Percentiles rank a stretch among this genome's conserved stretches.
phyloP scores from a whole-genome alignment of 2,329 filamentous ascomycete species.

The Penicillium sp. region DNA sequence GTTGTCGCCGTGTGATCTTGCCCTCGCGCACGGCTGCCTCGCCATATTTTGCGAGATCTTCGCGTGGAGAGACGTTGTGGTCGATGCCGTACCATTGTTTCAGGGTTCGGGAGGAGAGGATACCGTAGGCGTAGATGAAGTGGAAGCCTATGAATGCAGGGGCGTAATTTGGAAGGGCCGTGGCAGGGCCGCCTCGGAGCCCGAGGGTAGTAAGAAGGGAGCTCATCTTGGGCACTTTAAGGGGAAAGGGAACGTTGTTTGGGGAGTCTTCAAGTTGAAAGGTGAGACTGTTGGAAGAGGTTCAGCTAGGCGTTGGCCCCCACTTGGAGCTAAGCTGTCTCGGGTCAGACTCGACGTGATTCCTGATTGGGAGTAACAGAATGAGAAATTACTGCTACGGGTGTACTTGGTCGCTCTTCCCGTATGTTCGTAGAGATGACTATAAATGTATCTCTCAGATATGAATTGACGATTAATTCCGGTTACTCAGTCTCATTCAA shows the following conservation, averaged over 20 bases:
- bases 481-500: too few relatives aligned
- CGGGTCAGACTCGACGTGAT: too few relatives aligned
- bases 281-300: not conserved
- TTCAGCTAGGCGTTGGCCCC: not conserved
- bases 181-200: conserved; percentile 13
- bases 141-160: conserved; percentile 35
- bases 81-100: conserved; percentile 47
- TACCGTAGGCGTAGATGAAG: conserved; percentile 43
- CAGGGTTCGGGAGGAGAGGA: conserved; percentile 44
- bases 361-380: not conserved
- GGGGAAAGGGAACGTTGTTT: not conserved
- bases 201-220: conserved; percentile 28
- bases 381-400: too few relatives aligned
- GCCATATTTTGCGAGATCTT: conserved; percentile 49
- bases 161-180: conserved; percentile 14
- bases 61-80: conserved; percentile 48
- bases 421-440: too few relatives aligned
- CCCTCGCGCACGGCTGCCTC: conserved; percentile 43
- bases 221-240: not conserved
- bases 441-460: too few relatives aligned
- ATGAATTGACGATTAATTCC: too few relatives aligned
- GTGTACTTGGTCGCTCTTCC: too few relatives aligned
- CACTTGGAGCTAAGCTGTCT: too few relatives aligned
- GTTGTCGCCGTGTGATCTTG: conserved; percentile 44
- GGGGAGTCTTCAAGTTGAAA: not conserved